Conservation (phyloP, 176 grass and related monocot species). For the Triticum dicoccoides region DNA sequence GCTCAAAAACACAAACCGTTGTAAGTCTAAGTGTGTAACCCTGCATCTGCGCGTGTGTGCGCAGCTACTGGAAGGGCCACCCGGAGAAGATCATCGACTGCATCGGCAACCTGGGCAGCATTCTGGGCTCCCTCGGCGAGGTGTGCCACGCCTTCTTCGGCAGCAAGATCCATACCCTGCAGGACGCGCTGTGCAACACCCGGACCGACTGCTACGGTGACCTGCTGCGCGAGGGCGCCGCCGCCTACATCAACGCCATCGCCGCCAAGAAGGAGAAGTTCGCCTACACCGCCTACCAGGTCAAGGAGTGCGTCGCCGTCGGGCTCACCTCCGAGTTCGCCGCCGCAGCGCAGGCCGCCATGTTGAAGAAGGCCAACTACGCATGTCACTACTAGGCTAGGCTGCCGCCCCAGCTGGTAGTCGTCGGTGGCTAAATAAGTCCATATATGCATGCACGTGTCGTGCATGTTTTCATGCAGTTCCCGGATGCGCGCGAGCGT, state of each 20-base stretch:
- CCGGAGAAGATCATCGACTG: constrained; percentile 58
- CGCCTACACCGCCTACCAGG: constrained; percentile 58
- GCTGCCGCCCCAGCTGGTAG: background rate
- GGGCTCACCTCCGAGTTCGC: constrained; percentile 52
- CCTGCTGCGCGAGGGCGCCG: constrained; percentile 79
- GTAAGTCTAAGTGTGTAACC: too few relatives aligned
- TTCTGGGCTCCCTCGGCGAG: constrained; percentile 57
- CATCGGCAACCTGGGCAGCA: constrained; percentile 62
- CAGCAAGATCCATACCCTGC: constrained; percentile 46
- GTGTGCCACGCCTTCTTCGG: constrained; percentile 50
- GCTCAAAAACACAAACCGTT: background rate
- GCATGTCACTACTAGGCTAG: constrained; percentile 47
- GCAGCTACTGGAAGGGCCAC: constrained; percentile 79
- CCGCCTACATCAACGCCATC: constrained; percentile 81
- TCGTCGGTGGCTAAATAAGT: constrained; percentile 22
- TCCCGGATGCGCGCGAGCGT: background rate
- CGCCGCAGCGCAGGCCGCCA: constrained; percentile 58
- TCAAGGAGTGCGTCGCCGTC: constrained; percentile 49
- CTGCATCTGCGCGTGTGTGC: background rate
- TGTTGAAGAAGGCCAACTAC: constrained; percentile 80
- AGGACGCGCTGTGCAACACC: constrained; percentile 74
- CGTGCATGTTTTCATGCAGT: background rate
- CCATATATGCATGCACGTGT: background rate
- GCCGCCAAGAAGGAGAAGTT: constrained; percentile 36
- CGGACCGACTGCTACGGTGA: constrained; percentile 65